Evolutionary conservation across 2,329 filamentous ascomycete genomes (phyloP).

Genomic region (Ophiocordyceps sinensis): DNA sequence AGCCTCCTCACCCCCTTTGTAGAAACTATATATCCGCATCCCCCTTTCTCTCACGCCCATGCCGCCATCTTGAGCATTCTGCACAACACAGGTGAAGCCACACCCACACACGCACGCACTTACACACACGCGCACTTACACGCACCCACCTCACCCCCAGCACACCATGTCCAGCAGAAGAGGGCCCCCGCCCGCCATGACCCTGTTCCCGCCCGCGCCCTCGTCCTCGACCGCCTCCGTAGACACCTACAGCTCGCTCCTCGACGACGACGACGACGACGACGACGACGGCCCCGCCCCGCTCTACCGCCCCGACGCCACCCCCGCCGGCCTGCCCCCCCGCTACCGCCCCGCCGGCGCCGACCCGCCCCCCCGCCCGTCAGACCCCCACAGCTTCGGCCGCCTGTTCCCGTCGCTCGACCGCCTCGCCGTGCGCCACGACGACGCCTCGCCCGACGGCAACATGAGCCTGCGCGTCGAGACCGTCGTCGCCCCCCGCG

Average conservation of each 20-base stretch:
- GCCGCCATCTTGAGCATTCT: no score
- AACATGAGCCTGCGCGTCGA: conserved; percentile 95
- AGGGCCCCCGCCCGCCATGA: conserved; percentile 1
- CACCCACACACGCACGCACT: no score
- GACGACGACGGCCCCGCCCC: conserved; percentile 11
- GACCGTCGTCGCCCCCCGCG: conserved; percentile 48
- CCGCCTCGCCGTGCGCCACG: conserved; percentile 71
- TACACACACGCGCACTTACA: no score
- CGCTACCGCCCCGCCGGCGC: conserved; percentile 43
- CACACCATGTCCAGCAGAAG: no score
- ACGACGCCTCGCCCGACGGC: conserved; percentile 78
- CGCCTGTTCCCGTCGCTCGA: conserved; percentile 76
- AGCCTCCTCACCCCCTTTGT: no score
- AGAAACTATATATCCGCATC: no score
- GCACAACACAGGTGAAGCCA: no score
- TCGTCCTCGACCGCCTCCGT: conserved; percentile 36
- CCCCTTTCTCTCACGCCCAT: no score
- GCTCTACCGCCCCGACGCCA: conserved; percentile 11
- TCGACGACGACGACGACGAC: conserved; percentile 22
- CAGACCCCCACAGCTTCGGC: conserved; percentile 70
- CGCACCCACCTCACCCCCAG: no score
- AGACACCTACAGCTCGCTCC: conserved; percentile 68
- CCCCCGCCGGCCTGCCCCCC: conserved; percentile 39
- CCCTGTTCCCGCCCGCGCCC: background rate
- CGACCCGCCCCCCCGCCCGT: conserved; percentile 54